phyloP scores from a whole-genome alignment of 257 asterid species.

The Eucommia ulmoides region DNA sequence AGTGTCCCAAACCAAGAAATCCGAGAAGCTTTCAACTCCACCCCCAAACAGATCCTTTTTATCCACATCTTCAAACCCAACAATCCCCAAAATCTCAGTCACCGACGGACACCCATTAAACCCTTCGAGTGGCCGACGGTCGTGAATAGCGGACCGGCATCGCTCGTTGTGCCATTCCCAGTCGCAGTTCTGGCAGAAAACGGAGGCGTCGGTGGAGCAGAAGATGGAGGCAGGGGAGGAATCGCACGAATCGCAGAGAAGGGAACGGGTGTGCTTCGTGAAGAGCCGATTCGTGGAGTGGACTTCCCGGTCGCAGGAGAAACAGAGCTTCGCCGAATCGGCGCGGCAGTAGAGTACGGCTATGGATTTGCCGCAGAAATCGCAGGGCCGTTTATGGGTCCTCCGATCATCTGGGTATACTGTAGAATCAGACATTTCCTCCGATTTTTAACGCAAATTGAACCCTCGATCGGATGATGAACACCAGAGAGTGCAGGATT shows the following conservation, averaged over 20 bases:
- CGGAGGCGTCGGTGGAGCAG: slow-evolving; percentile 49
- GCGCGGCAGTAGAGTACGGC: slow-evolving; percentile 86
- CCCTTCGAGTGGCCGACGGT: slow-evolving; percentile 80
- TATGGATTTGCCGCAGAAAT: slow-evolving; percentile 52
- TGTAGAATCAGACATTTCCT: too few relatives aligned
- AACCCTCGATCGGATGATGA: too few relatives aligned
- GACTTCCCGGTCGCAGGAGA: slow-evolving; percentile 69
- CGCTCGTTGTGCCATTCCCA: slow-evolving; percentile 68
- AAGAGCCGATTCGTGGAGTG: slow-evolving; percentile 87
- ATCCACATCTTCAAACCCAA: too few relatives aligned
- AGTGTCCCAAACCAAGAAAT: slow-evolving; percentile 78
- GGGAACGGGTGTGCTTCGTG: slow-evolving; percentile 62
- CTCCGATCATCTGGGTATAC: too few relatives aligned
- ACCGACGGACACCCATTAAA: slow-evolving; percentile 66
- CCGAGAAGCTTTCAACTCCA: slow-evolving; percentile 29
- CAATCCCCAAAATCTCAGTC: slow-evolving; percentile 26
- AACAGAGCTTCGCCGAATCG: slow-evolving; percentile 83
- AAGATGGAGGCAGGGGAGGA: slow-evolving; percentile 67
- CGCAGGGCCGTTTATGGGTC: slow-evolving; percentile 43
- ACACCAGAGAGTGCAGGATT: too few relatives aligned
- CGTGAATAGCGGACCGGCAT: slow-evolving; percentile 30
- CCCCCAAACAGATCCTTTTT: too few relatives aligned
- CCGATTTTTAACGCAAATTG: too few relatives aligned
- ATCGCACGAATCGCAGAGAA: slow-evolving; percentile 68
- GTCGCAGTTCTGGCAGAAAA: slow-evolving; percentile 89